Evolutionary conservation across 257 asterid genomes (phyloP), one percentile per base, ranked within the genome.

Genomic region (Agastache rugosa): DNA sequence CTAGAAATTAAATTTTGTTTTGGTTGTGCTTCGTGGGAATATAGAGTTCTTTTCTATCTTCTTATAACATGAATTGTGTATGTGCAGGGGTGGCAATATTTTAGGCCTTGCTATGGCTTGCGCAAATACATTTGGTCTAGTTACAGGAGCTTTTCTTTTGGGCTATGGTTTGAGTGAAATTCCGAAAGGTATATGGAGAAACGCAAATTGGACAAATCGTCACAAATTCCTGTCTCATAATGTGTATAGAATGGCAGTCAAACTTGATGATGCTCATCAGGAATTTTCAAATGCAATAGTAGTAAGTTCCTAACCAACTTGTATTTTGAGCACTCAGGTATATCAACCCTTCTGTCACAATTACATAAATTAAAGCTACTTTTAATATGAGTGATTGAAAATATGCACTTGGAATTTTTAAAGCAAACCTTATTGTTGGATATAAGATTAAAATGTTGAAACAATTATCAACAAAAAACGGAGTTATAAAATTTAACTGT

Each of bases 61-160:
- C 50, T 59, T 44, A 76, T 39, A 12, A 8, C 27, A 47, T 60
- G 58, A 51, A 17, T 60, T 65, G 51, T 71, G 11, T 29, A 50
- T 65, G 41, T 85, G 85, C 87, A 88, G 97, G 95, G 83, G 84
- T 51, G 90, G 95, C 58, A 84, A 80, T 79, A 84, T 90, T 72
- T 85, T 83, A 58, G 97, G 97, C 72, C 84, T 88, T 67, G 97
- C 97, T 35, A 90, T 90, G 97, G 97, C 93, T 67, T 91, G 97
- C 77, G 89, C 97, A 63, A 91, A 91, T 78, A 91, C 97, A 51
- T 89, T 91, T 79, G 97, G 93, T 62, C 91, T 91, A 27, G 93
- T 91, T 19, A 91, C 92, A 31, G 97, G 96, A 73, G 97, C 96
- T 73, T 89, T 91, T 81, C 96, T 91, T 65, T 92, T 89, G 81